Percentiles rank a stretch among this genome's conserved stretches.
phyloP scores from a whole-genome alignment of 345 rosid genomes.

The Bruguiera gymnorhiza region DNA sequence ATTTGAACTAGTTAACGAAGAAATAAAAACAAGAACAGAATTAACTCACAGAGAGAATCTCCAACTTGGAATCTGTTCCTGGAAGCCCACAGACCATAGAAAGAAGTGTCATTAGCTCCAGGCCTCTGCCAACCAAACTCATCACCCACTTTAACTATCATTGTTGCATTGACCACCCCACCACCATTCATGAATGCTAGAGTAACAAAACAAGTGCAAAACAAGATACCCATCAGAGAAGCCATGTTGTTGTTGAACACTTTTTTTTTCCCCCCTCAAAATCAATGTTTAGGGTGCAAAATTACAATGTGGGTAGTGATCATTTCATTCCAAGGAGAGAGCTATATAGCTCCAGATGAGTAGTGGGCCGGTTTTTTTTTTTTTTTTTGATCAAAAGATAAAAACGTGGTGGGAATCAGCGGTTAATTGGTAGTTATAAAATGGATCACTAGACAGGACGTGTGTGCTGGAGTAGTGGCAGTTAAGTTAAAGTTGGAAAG shows the following conservation, averaged over 20 bases:
- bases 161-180: slow-evolving; percentile 34
- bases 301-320: neutral
- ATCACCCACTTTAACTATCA: slow-evolving; percentile 57
- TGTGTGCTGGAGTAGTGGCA: slow-evolving; percentile 1
- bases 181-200: slow-evolving; percentile 9
- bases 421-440: neutral
- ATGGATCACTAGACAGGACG: neutral
- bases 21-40: neutral
- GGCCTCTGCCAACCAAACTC: slow-evolving; percentile 66
- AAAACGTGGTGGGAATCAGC: slow-evolving; percentile 12
- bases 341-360: neutral
- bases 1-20: neutral
- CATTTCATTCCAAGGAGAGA: neutral
- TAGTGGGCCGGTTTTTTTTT: slow-evolving; percentile 17
- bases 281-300: no score
- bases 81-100: slow-evolving; percentile 62
- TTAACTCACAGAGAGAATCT: slow-evolving; percentile 58
- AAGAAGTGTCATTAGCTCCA: slow-evolving; percentile 29
- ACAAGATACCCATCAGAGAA: neutral
- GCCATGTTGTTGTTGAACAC: neutral
- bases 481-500: neutral
- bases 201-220: slow-evolving; percentile 7
- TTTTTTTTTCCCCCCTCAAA: neutral
- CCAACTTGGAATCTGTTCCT: slow-evolving; percentile 60
- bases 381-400: no score